These are phyloP conservation scores for Aspergillus sp. DNA, from an alignment of 2,329 filamentous ascomycete species.

Conservation along the genomic window DNA sequence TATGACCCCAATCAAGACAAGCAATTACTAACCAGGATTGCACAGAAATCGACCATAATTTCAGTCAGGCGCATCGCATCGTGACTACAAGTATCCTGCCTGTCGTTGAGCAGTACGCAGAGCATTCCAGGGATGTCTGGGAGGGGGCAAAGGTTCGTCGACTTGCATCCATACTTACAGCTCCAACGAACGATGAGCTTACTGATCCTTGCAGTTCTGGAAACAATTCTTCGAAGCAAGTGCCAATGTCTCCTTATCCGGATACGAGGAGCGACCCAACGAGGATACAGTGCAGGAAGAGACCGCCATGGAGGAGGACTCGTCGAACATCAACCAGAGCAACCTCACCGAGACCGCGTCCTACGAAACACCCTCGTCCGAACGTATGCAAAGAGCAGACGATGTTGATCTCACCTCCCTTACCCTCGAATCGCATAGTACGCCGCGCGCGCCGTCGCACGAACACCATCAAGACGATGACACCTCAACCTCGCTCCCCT, in stretches of 20 bases:
- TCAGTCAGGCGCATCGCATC: conserved; percentile 92
- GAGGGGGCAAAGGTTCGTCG: conserved; percentile 78
- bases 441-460: conserved; percentile 34
- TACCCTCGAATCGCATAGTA: conserved; percentile 44
- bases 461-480: conserved; percentile 24
- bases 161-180: background rate
- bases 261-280: conserved; percentile 74
- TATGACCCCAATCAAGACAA: conserved; percentile 9
- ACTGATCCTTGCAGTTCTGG: conserved; percentile 69
- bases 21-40: conserved; percentile 8
- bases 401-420: conserved; percentile 44
- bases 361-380: conserved; percentile 37
- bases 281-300: conserved; percentile 54
- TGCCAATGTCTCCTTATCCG: conserved; percentile 91
- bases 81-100: conserved; percentile 91
- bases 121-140: conserved; percentile 92
- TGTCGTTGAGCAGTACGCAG: conserved; percentile 89
- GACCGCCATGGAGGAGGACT: conserved; percentile 53
- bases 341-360: conserved; percentile 33
- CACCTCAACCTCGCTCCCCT: conserved; percentile 44
- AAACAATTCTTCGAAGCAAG: conserved; percentile 99
- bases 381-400: conserved; percentile 30
- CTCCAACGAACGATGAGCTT: background rate
- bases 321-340: conserved; percentile 45
- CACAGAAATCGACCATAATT: conserved; percentile 95